phyloP scores from a whole-genome alignment of 164 flowering plant species.

The Paratinospora sagittata region DNA sequence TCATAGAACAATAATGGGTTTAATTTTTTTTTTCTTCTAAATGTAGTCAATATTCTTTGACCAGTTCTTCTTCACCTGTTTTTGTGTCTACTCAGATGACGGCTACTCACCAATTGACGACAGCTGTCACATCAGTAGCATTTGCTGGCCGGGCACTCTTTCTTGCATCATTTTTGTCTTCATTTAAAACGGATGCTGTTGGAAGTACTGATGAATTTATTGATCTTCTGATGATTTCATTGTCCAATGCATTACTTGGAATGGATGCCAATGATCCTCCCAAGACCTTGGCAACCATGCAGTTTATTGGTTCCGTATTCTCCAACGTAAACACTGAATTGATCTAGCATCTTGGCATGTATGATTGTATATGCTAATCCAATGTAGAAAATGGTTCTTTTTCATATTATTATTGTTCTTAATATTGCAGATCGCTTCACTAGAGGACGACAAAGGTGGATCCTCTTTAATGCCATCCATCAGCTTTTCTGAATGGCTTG shows the following conservation, averaged over 20 bases:
- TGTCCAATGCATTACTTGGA: slow-evolving; percentile 92
- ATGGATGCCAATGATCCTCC: slow-evolving; percentile 99
- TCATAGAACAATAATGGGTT: not conserved
- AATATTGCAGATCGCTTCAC: slow-evolving; percentile 54
- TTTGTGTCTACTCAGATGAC: slow-evolving; percentile 64
- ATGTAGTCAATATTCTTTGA: not conserved
- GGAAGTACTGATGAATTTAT: slow-evolving; percentile 30
- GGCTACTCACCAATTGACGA: slow-evolving; percentile 94
- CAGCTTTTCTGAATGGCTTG: slow-evolving; percentile 91
- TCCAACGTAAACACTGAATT: slow-evolving; percentile 61
- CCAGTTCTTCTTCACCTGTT: not conserved
- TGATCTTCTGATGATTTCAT: slow-evolving; percentile 63
- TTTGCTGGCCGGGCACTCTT: slow-evolving; percentile 80
- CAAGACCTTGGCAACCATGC: slow-evolving; percentile 94
- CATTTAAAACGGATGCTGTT: slow-evolving; percentile 32
- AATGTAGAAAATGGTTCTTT: slow-evolving; percentile 9
- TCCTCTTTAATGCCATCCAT: slow-evolving; percentile 45
- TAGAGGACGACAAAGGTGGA: slow-evolving; percentile 56
- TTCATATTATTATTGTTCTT: slow-evolving; percentile 8
- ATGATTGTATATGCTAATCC: slow-evolving; percentile 3
- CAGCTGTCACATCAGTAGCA: slow-evolving; percentile 90
- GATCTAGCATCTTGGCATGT: not conserved
- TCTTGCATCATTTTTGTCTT: slow-evolving; percentile 48
- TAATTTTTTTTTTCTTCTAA: too few relatives aligned
- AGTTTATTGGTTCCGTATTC: slow-evolving; percentile 88